A percentile compares a stretch with the other conserved stretches of the same genome.
Conservation (phyloP, 345 rosid species). For the Schrenkiella parvula region DNA sequence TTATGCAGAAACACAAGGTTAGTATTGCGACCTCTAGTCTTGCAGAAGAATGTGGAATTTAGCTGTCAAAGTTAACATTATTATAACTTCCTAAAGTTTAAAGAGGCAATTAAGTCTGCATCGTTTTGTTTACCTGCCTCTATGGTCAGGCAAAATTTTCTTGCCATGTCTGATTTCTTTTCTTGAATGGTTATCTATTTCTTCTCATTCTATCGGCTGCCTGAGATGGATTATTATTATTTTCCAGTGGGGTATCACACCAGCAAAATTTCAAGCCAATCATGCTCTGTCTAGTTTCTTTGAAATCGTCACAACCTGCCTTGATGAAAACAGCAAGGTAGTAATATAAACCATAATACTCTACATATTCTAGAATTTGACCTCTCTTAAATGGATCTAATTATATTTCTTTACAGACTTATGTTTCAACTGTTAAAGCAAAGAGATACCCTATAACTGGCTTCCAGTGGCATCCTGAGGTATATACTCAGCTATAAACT, state of each 20-base stretch:
- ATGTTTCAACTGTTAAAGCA: conserved; percentile 86
- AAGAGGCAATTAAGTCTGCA: neutral
- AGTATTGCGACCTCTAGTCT: conserved; percentile 15
- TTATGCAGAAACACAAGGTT: conserved; percentile 88
- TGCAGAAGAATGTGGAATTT: neutral
- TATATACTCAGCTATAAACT: conserved; percentile 20
- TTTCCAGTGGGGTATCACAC: conserved; percentile 75
- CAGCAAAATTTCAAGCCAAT: conserved; percentile 45
- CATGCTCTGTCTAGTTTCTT: conserved; percentile 60
- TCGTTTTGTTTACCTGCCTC: neutral
- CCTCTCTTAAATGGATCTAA: neutral
- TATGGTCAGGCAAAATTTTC: neutral
- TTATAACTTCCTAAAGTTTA: neutral
- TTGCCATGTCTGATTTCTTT: neutral
- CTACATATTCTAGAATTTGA: neutral
- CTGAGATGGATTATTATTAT: conserved; percentile 1
- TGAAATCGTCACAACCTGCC: conserved; percentile 67
- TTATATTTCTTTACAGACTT: conserved; percentile 41
- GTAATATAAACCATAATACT: neutral
- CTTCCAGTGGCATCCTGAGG: conserved; percentile 99
- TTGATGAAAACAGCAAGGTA: conserved; percentile 66
- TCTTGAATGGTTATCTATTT: neutral
- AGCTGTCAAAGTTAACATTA: neutral
- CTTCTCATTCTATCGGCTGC: neutral
- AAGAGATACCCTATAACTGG: conserved; percentile 73